These are phyloP conservation scores for Gnomoniopsis sp. DNA, from an alignment of 2,329 filamentous ascomycete species.

Conservation along the genomic window DNA sequence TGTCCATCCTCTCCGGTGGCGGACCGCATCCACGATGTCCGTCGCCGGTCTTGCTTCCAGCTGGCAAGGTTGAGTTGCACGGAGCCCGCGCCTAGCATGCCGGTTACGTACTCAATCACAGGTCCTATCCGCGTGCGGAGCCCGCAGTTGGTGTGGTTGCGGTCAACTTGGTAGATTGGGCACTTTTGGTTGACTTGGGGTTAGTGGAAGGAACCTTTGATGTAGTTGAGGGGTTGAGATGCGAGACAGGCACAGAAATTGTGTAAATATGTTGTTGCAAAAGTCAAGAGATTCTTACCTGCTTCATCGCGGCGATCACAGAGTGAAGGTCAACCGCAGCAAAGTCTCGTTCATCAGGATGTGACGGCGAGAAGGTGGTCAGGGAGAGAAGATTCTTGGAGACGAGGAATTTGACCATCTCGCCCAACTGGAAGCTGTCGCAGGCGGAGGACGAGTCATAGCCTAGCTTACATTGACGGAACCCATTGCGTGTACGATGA, in stretches of 20 bases:
- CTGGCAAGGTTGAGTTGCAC: conserved; percentile 40
- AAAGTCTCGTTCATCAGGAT: conserved; percentile 30
- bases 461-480: conserved; percentile 65
- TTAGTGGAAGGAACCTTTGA: too few relatives aligned
- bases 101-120: conserved; percentile 60
- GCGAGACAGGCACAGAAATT: too few relatives aligned
- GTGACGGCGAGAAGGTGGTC: conserved; percentile 48
- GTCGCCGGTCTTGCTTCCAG: conserved; percentile 42
- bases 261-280: too few relatives aligned
- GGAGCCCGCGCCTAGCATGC: conserved; percentile 47
- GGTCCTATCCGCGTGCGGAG: conserved; percentile 63
- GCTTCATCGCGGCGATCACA: conserved; percentile 56
- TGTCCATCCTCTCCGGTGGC: conserved; percentile 18
- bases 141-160: conserved; percentile 70
- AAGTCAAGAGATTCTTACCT: too few relatives aligned
- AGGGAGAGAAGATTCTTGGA: conserved; percentile 59
- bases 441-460: conserved; percentile 71
- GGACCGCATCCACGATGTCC: conserved; percentile 37
- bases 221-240: too few relatives aligned
- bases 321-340: conserved; percentile 60
- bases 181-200: too few relatives aligned
- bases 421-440: conserved; percentile 75
- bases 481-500: conserved; percentile 44
- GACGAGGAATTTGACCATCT: conserved; percentile 70
- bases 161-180: conserved; percentile 71